phyloP scores from a whole-genome alignment of 805 yeast genomes.

The Ogataea trehaloabstinens region DNA sequence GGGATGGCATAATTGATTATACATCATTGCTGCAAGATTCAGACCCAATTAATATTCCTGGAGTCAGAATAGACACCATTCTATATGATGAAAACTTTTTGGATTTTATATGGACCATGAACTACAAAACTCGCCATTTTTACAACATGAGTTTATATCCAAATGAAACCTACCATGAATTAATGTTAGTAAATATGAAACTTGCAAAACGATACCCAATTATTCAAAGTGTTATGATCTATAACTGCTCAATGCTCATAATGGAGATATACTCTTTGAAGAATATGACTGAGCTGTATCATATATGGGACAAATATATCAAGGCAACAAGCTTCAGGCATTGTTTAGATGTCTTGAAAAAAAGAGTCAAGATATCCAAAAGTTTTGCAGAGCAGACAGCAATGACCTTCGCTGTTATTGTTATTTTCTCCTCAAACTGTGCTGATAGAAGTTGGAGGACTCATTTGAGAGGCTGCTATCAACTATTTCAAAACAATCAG shows the following conservation, averaged over 20 bases:
- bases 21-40: neutral
- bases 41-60: neutral
- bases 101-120: slow-evolving; percentile 6
- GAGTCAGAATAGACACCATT: neutral
- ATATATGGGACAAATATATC: neutral
- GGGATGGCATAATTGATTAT: neutral
- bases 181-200: neutral
- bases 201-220: neutral
- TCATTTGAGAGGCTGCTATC: slow-evolving; percentile 5
- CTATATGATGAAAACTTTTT: neutral
- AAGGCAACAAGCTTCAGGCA: slow-evolving; percentile 1
- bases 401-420: slow-evolving; percentile 5
- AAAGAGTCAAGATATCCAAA: neutral
- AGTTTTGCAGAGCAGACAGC: slow-evolving; percentile 3
- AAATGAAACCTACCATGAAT: slow-evolving; percentile 1
- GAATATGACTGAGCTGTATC: neutral
- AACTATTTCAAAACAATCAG: slow-evolving; percentile 1
- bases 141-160: slow-evolving; percentile 2
- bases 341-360: slow-evolving; percentile 1
- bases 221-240: slow-evolving; percentile 1
- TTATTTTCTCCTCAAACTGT: slow-evolving; percentile 3
- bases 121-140: neutral
- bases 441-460: slow-evolving; percentile 4
- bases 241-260: slow-evolving; percentile 2
- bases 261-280: neutral